Percentiles rank a stretch among this genome's conserved stretches.
phyloP scores from a whole-genome alignment of 1,139 yeast genomes.

The Pichia sp. region DNA sequence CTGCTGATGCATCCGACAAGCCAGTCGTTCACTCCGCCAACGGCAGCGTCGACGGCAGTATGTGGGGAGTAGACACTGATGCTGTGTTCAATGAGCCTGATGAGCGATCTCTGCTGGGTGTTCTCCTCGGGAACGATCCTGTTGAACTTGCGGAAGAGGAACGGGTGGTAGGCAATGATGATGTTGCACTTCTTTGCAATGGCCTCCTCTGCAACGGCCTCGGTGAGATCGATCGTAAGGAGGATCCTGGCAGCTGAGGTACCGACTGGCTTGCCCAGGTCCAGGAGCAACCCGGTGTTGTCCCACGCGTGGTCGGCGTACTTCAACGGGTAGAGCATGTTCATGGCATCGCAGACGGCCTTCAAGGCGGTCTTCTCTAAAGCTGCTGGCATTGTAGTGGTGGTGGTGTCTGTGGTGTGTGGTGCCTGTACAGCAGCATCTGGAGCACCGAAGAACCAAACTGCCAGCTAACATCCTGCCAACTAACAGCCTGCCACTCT shows the following conservation, averaged over 20 bases:
- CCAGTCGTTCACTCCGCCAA: constrained; percentile 94
- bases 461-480: too few relatives aligned
- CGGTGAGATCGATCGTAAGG: constrained; percentile 83
- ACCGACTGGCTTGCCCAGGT: constrained; percentile 36
- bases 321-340: constrained; percentile 42
- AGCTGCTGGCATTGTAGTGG: background rate
- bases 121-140: constrained; percentile 54
- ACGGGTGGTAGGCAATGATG: constrained; percentile 91
- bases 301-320: constrained; percentile 89
- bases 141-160: constrained; percentile 87
- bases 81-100: constrained; percentile 69
- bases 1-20: constrained; percentile 60
- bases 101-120: constrained; percentile 78
- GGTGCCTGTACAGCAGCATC: too few relatives aligned
- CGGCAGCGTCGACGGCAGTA: constrained; percentile 92
- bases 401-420: too few relatives aligned
- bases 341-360: constrained; percentile 1
- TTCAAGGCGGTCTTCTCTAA: constrained; percentile 8
- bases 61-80: constrained; percentile 94
- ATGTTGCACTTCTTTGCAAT: constrained; percentile 47
- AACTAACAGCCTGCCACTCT: too few relatives aligned
- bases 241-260: constrained; percentile 41
- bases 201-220: constrained; percentile 85
- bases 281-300: constrained; percentile 86
- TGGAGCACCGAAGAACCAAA: too few relatives aligned